phyloP scores from a whole-genome alignment of 2,329 filamentous ascomycete genomes.

The Pseudomassariella vexata region DNA sequence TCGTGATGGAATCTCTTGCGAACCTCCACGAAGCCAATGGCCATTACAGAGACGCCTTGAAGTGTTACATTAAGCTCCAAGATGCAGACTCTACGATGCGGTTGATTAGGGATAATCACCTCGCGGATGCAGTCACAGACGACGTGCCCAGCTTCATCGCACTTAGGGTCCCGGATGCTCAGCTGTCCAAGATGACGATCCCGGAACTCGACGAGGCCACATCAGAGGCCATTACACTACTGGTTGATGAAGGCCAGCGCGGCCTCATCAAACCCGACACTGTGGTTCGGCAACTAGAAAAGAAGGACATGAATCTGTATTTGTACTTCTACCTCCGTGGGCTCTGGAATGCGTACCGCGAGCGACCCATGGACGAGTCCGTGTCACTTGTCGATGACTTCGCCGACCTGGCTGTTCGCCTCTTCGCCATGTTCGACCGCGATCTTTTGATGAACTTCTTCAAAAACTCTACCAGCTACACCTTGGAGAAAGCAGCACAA shows the following conservation, averaged over 20 bases:
- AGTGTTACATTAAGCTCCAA: conserved; percentile 83
- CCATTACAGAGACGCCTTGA: conserved; percentile 75
- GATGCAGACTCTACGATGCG: conserved; percentile 86
- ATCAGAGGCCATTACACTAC: conserved; percentile 74
- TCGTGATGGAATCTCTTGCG: conserved; percentile 81
- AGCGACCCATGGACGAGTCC: conserved; percentile 53
- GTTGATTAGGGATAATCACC: conserved; percentile 78
- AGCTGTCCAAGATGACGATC: conserved; percentile 58
- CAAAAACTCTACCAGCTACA: conserved; percentile 77
- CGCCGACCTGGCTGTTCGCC: conserved; percentile 76
- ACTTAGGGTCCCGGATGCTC: conserved; percentile 72
- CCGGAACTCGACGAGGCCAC: conserved; percentile 74
- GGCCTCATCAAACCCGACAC: conserved; percentile 74
- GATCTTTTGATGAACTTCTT: conserved; percentile 80
- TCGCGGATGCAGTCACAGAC: conserved; percentile 84
- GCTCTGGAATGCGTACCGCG: conserved; percentile 68
- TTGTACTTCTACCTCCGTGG: conserved; percentile 88
- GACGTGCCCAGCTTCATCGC: conserved; percentile 87
- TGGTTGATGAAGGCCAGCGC: conserved; percentile 87
- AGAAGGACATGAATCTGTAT: conserved; percentile 64
- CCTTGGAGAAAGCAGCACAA: conserved; percentile 71
- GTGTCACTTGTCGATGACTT: conserved; percentile 75
- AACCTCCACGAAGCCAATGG: conserved; percentile 79
- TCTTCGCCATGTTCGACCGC: conserved; percentile 82
- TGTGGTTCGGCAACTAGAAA: conserved; percentile 73